Evolutionary conservation across 805 yeast species (phyloP).

Genomic region (Jamesozyma jinghongensis): DNA sequence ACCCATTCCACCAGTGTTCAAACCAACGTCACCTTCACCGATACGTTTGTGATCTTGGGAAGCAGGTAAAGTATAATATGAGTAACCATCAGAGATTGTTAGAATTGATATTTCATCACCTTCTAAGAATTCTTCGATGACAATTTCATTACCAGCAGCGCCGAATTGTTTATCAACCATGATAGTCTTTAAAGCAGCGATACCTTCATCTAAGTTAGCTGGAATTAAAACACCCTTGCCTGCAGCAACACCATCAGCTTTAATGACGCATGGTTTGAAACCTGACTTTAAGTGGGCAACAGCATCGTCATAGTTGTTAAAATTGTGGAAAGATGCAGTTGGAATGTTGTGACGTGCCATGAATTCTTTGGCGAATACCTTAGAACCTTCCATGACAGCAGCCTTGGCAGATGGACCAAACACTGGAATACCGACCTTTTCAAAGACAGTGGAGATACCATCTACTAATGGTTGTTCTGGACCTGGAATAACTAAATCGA

Average conservation of each 20-base stretch:
- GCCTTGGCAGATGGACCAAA: slow-evolving; percentile 94
- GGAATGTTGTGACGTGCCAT: slow-evolving; percentile 91
- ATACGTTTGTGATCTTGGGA: slow-evolving; percentile 98
- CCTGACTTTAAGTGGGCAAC: slow-evolving; percentile 44
- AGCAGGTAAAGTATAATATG: slow-evolving; percentile 83
- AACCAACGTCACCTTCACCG: slow-evolving; percentile 87
- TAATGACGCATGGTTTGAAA: slow-evolving; percentile 75
- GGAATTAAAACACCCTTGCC: slow-evolving; percentile 98
- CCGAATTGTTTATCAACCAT: slow-evolving; percentile 91
- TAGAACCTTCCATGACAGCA: slow-evolving; percentile 94
- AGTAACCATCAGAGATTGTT: slow-evolving; percentile 89
- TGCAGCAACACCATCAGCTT: slow-evolving; percentile 97
- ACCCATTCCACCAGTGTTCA: slow-evolving; percentile 99
- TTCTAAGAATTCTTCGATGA: slow-evolving; percentile 89
- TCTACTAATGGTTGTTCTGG: slow-evolving; percentile 99
- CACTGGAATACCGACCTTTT: slow-evolving; percentile 82
- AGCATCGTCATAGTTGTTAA: slow-evolving; percentile 70
- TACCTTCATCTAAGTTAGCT: slow-evolving; percentile 71
- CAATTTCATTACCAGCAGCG: slow-evolving; percentile 87
- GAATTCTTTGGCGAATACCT: slow-evolving; percentile 86
- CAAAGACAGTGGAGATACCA: slow-evolving; percentile 69
- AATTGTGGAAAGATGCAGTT: slow-evolving; percentile 83
- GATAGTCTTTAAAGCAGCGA: slow-evolving; percentile 70
- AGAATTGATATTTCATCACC: slow-evolving; percentile 95
- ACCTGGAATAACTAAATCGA: slow-evolving; percentile 84